These are phyloP conservation scores for Exophiala spinifera DNA, from an alignment of 2,329 filamentous ascomycete species.

Conservation along the genomic window DNA sequence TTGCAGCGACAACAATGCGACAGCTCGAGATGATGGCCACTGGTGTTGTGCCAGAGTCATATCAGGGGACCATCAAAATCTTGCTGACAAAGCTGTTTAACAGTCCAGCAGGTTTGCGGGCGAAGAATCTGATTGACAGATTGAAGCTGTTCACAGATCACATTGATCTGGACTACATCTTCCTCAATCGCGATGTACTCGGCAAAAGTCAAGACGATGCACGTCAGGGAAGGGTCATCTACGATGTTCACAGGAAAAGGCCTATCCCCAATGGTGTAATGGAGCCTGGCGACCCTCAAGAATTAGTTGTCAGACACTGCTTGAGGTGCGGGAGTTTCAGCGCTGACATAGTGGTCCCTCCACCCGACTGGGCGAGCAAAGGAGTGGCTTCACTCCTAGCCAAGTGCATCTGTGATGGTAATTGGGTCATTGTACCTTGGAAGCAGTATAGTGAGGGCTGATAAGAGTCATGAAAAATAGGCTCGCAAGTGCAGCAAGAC, in stretches of 20 bases:
- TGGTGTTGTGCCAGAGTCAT: constrained; percentile 22
- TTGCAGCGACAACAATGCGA: constrained; percentile 16
- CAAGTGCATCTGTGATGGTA: constrained; percentile 30
- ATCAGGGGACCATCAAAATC: constrained; percentile 55
- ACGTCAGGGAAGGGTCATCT: constrained; percentile 12
- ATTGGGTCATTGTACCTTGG: constrained; percentile 26
- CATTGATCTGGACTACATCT: constrained; percentile 22
- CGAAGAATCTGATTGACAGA: constrained; percentile 61
- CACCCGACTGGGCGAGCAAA: constrained; percentile 20
- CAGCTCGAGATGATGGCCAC: constrained; percentile 30
- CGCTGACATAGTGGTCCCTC: constrained; percentile 22
- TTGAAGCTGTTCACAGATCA: constrained; percentile 53
- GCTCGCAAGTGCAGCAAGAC: not conserved
- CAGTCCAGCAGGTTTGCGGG: constrained; percentile 62
- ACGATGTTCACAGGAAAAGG: constrained; percentile 28
- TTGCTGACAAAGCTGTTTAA: constrained; percentile 63
- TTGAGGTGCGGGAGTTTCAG: constrained; percentile 29
- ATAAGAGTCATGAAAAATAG: not conserved
- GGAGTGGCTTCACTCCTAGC: constrained; percentile 19
- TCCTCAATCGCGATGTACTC: constrained; percentile 52
- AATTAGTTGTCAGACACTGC: constrained; percentile 26
- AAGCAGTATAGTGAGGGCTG: constrained; percentile 1
- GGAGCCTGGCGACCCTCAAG: constrained; percentile 8
- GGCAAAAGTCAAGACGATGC: not conserved
- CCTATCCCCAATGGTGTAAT: constrained; percentile 16